These are phyloP conservation scores for Zopfochytrium polystomum DNA, from an alignment of 371 early-diverging fungal genomes.

Conservation along the genomic window DNA sequence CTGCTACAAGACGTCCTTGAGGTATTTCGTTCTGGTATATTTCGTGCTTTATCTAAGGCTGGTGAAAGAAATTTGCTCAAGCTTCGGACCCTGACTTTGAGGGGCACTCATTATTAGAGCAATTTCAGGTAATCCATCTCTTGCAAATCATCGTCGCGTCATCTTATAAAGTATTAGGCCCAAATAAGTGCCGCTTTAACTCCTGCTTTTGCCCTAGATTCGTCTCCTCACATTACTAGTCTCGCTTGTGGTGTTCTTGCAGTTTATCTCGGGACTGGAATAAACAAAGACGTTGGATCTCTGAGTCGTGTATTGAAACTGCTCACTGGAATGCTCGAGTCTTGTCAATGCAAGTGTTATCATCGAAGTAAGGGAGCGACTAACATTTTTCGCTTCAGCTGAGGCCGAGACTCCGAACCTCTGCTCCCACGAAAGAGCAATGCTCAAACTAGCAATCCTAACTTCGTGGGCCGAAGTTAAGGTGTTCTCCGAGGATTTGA, in stretches of 20 bases:
- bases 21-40: conserved; percentile 28
- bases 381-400: conserved; percentile 17
- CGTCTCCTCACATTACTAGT: conserved; percentile 72
- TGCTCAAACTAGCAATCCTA: conserved; percentile 74
- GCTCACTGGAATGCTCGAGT: conserved; percentile 66
- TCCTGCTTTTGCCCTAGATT: conserved; percentile 78
- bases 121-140: conserved; percentile 61
- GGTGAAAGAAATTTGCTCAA: conserved; percentile 27
- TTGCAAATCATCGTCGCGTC: neutral
- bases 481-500: conserved; percentile 52
- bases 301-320: conserved; percentile 72
- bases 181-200: conserved; percentile 86
- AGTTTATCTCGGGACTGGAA: conserved; percentile 78
- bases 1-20: conserved; percentile 69
- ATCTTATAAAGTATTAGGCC: conserved; percentile 44
- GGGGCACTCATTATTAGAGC: conserved; percentile 75
- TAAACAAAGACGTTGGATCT: conserved; percentile 72
- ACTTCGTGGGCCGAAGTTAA: conserved; percentile 83
- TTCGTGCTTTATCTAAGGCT: conserved; percentile 1
- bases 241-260: conserved; percentile 81
- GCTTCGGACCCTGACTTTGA: conserved; percentile 81
- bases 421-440: conserved; percentile 63
- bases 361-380: conserved; percentile 23
- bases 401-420: conserved; percentile 37
- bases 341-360: conserved; percentile 60